Conservation (phyloP, 2,329 filamentous ascomycete species). For the Knoxdaviesia capensis region DNA sequence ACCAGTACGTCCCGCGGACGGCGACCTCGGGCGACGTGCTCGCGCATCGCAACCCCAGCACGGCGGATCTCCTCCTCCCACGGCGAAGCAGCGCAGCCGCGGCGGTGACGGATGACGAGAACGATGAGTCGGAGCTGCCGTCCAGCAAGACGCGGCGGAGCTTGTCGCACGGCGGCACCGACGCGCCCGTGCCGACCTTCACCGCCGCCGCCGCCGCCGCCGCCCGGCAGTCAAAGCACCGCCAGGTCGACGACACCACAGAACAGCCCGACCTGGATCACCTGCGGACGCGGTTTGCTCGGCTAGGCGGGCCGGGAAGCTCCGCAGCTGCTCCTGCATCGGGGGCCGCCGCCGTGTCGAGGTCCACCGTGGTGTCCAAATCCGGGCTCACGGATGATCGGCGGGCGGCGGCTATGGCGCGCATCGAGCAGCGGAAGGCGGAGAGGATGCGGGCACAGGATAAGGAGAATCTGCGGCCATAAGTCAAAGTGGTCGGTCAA, state of each 20-base stretch:
- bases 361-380: slow-evolving; percentile 10
- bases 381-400: slow-evolving; percentile 24
- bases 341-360: slow-evolving; percentile 18
- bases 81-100: too few species aligned
- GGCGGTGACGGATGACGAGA: too few species aligned
- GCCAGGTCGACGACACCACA: too few species aligned
- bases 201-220: too few species aligned
- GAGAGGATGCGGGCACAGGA: slow-evolving; percentile 24
- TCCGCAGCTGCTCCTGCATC: slow-evolving; percentile 10
- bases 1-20: slow-evolving; percentile 20
- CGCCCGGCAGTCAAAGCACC: too few species aligned
- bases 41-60: too few species aligned
- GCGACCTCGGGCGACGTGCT: slow-evolving; percentile 7
- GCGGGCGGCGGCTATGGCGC: slow-evolving; percentile 30
- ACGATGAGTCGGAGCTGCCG: too few species aligned
- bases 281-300: slow-evolving; percentile 22
- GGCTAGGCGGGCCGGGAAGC: slow-evolving; percentile 18
- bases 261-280: slow-evolving; percentile 19
- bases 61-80: too few species aligned
- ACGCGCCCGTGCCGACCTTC: too few species aligned
- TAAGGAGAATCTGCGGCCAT: slow-evolving; percentile 31
- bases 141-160: too few species aligned
- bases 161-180: too few species aligned
- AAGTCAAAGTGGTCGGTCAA: slow-evolving; percentile 3
- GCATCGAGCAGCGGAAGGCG: slow-evolving; percentile 31